Base-by-base conservation (phyloP, 2,329 filamentous ascomycete genomes). In the Aspergillus luchuensis region DNA sequence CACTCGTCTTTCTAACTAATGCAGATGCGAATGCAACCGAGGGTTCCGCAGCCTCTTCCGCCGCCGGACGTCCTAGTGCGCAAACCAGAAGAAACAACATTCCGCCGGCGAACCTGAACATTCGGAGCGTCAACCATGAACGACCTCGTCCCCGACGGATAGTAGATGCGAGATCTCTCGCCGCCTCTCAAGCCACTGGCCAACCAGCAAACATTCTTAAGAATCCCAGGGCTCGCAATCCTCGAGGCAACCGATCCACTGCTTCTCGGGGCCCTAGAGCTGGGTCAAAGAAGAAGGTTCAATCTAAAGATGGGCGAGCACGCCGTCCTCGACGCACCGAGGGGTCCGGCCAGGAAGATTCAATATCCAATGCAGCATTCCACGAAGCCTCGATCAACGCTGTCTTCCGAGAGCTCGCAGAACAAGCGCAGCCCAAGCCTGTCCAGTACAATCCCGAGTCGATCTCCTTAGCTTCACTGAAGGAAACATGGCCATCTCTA, bases 401-500 rank as follows among this genome's bases (percentile, higher is more conserved):
- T 45, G 67, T 73, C 19, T 71, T 71, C 28, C 60, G 61, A 49
- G 72, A 77, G 30, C 68, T 76, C 38, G 59, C 68, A 17, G 61
- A 73, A 25, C 67, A 72, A 60, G 63, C 69, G 7, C 72, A 67
- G 5, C 70, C 72, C n/a, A 64, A 62, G 10, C 71, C 76, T 10
- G 66, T 71, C 54, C 74, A 71, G 17, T 79, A 78, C 57, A 67
- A 70, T 45, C 77, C 77, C 13, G 63, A 70, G 19, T 63, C 70
- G 5, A 72, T 76, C 59, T 67, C 69, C 36, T 64, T 72, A 30
- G 68, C 71, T 15, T 71, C 67, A 38, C 51, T 79, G 57, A 70
- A 66, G 53, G 68, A 75, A 28, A 79, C 76, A 10, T 79, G 77
- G 77, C 77, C 77, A 19, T 69, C 75, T 28, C 59, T 79, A 8